phyloP scores from a whole-genome alignment of 176 grass and related monocot genomes.

The Aegilops sharonensis region DNA sequence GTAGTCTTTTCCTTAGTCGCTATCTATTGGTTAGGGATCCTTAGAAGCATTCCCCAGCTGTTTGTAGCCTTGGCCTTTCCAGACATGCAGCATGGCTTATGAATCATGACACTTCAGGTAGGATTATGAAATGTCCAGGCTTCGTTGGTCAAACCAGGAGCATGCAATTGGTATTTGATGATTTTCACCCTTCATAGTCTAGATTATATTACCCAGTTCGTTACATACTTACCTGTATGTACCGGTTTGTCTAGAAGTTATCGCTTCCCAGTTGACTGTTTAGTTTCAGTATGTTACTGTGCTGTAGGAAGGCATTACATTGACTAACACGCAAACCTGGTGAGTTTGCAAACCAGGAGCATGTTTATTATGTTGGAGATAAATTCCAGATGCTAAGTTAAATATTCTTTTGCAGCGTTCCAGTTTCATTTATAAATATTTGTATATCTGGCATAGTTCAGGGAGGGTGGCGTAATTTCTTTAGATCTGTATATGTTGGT shows the following conservation, averaged over 20 bases:
- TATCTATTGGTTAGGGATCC: constrained; percentile 34
- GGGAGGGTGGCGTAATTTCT: background rate
- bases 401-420: background rate
- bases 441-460: constrained; percentile 11
- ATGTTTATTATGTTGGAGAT: background rate
- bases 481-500: background rate
- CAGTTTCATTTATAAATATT: background rate
- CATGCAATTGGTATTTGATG: background rate
- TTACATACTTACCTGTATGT: background rate
- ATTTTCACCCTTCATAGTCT: background rate
- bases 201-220: background rate
- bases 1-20: constrained; percentile 41
- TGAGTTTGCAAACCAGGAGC: background rate
- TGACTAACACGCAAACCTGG: background rate
- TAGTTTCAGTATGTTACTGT: background rate
- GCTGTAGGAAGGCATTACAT: constrained; percentile 12
- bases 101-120: background rate
- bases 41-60: constrained; percentile 25
- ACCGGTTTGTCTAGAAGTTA: background rate
- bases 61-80: constrained; percentile 13
- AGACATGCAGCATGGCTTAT: constrained; percentile 16
- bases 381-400: constrained; percentile 6
- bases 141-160: constrained; percentile 3
- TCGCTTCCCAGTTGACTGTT: background rate
- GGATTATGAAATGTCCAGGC: background rate